Conservation (phyloP, 1,284 basidiomycete species). For the Austroboletus niveus region DNA sequence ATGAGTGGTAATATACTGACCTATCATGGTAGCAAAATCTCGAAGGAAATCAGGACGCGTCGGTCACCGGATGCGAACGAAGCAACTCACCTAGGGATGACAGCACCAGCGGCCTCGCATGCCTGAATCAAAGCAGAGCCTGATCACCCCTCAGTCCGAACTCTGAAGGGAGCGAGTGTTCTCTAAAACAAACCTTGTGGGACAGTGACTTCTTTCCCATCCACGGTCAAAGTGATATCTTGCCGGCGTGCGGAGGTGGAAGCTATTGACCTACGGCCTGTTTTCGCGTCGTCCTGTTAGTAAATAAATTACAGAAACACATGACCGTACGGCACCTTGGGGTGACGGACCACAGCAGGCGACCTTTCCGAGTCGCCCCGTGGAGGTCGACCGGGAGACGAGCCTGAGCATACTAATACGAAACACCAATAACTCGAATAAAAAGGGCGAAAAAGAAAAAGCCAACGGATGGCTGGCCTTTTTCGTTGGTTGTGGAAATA, state of each 20-base stretch:
- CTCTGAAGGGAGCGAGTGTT: slow-evolving; percentile 2
- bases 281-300: slow-evolving; percentile 4
- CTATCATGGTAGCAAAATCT: slow-evolving; percentile 95
- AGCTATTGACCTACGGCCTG: slow-evolving; percentile 60
- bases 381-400: slow-evolving; percentile 61
- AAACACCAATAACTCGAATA: slow-evolving; percentile 9
- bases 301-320: neutral
- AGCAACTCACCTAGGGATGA: slow-evolving; percentile 65
- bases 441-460: slow-evolving; percentile 7
- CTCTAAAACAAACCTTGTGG: slow-evolving; percentile 66
- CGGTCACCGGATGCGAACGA: neutral
- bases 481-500: slow-evolving; percentile 14
- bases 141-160: slow-evolving; percentile 31
- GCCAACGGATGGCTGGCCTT: slow-evolving; percentile 20
- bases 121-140: slow-evolving; percentile 96
- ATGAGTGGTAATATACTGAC: slow-evolving; percentile 34
- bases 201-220: slow-evolving; percentile 92
- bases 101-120: slow-evolving; percentile 83
- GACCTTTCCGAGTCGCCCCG: slow-evolving; percentile 65
- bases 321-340: slow-evolving; percentile 37
- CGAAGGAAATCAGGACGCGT: slow-evolving; percentile 8
- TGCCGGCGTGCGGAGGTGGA: slow-evolving; percentile 66
- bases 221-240: slow-evolving; percentile 87
- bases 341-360: slow-evolving; percentile 44
- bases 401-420: slow-evolving; percentile 53